Evolutionary conservation across 345 rosid species (phyloP).

Genomic region (Gossypium anomalum): DNA sequence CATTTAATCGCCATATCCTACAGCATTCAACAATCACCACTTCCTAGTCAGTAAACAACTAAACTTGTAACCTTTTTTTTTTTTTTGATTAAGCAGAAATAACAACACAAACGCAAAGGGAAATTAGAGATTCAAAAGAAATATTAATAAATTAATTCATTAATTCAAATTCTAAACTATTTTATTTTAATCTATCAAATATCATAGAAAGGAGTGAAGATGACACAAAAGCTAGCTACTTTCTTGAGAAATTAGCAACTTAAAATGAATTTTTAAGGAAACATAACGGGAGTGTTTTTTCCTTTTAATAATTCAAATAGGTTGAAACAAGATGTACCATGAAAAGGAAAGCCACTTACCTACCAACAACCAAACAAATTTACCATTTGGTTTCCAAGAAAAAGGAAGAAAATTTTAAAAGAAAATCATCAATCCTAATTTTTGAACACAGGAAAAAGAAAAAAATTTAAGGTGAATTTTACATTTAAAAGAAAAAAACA

Average conservation of each 20-base stretch:
- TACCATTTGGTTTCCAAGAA: constrained; percentile 24
- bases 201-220: constrained; percentile 1
- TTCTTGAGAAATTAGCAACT: constrained; percentile 6
- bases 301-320: constrained; percentile 3
- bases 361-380: constrained; percentile 34
- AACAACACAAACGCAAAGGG: not conserved
- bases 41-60: constrained; percentile 8
- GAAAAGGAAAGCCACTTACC: constrained; percentile 32
- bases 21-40: constrained; percentile 16
- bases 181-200: not conserved
- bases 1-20: constrained; percentile 30
- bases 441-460: not conserved
- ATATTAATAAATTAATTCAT: not conserved
- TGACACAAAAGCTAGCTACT: constrained; percentile 13
- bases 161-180: not conserved
- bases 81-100: not conserved
- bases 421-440: not conserved
- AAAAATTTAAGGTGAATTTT: constrained; percentile 19
- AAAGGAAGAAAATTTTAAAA: constrained; percentile 8
- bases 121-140: not conserved
- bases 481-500: constrained; percentile 19
- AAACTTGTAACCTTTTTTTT: not conserved
- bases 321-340: constrained; percentile 12
- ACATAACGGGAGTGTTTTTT: not conserved
- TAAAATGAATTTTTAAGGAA: not conserved